phyloP scores from a whole-genome alignment of 2,329 filamentous ascomycete species.

The Phialophora tarda region DNA sequence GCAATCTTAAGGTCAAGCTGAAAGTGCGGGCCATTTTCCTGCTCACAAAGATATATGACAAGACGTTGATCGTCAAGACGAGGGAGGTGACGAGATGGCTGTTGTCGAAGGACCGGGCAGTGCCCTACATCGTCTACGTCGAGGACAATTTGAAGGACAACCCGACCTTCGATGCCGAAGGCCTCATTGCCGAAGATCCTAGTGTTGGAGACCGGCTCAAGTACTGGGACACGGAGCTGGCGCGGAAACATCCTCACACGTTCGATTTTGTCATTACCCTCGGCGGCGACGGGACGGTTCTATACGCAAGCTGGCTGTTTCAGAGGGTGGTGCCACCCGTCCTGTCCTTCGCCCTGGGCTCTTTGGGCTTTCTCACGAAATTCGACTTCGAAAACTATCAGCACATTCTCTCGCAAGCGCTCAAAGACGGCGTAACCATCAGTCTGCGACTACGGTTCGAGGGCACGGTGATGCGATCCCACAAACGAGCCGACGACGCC shows the following conservation, averaged over 20 bases:
- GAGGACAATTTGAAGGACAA: conserved; percentile 76
- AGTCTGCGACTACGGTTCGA: conserved; percentile 89
- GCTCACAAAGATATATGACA: conserved; percentile 89
- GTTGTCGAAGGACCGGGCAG: conserved; percentile 69
- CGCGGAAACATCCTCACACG: conserved; percentile 75
- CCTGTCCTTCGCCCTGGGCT: conserved; percentile 87
- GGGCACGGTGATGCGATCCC: conserved; percentile 87
- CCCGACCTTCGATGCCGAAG: conserved; percentile 73
- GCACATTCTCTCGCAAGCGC: conserved; percentile 71
- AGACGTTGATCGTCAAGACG: conserved; percentile 76
- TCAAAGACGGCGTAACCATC: conserved; percentile 83
- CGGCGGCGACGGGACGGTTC: conserved; percentile 90
- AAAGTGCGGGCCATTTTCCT: conserved; percentile 84
- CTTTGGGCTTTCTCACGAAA: conserved; percentile 94
- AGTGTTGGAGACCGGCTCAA: conserved; percentile 65
- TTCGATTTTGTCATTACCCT: conserved; percentile 95
- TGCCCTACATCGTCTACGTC: conserved; percentile 77
- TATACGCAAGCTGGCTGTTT: conserved; percentile 96
- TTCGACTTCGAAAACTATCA: conserved; percentile 85
- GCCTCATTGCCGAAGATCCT: conserved; percentile 68
- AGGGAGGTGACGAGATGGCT: conserved; percentile 81
- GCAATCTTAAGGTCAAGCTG: conserved; percentile 80
- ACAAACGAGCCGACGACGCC: conserved; percentile 47
- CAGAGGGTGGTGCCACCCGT: conserved; percentile 94
- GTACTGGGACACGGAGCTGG: conserved; percentile 85